Conservation (phyloP, 805 yeast genomes). For the Saturnispora quitensis region DNA sequence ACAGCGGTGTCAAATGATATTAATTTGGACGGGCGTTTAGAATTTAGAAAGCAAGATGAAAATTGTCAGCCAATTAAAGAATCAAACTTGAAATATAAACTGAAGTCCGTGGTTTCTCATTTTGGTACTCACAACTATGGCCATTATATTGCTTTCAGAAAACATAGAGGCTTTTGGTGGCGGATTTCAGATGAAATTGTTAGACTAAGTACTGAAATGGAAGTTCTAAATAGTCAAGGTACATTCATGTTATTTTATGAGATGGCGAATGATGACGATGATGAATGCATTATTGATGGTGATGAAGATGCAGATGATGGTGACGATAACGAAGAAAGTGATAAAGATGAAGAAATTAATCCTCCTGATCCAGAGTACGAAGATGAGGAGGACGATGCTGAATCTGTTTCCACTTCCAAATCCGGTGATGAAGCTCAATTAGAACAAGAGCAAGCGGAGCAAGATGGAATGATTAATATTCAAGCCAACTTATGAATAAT, state of each 20-base stretch:
- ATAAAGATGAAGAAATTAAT: constrained; percentile 9
- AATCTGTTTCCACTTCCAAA: neutral
- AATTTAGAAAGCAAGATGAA: constrained; percentile 59
- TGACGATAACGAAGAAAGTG: constrained; percentile 11
- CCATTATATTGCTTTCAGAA: constrained; percentile 88
- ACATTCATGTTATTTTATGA: constrained; percentile 92
- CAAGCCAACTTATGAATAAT: neutral
- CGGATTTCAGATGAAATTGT: constrained; percentile 87
- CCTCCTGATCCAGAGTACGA: constrained; percentile 8
- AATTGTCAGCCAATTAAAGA: constrained; percentile 4
- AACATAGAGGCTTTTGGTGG: constrained; percentile 86
- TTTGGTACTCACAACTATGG: constrained; percentile 96
- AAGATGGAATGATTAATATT: neutral
- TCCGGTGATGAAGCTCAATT: constrained; percentile 5
- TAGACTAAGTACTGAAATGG: constrained; percentile 67
- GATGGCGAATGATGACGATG: constrained; percentile 28
- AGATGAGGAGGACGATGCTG: constrained; percentile 1
- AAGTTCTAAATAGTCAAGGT: constrained; percentile 75
- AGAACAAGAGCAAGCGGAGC: neutral
- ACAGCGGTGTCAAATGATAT: constrained; percentile 61
- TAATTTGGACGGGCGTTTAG: constrained; percentile 70
- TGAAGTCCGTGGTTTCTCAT: constrained; percentile 84
- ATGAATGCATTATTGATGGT: constrained; percentile 25
- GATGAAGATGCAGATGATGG: constrained; percentile 13
- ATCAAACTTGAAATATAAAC: constrained; percentile 43